Evolutionary conservation across 2,329 filamentous ascomycete genomes (phyloP).

Genomic region (Mycosphaerelloides madeirae): DNA sequence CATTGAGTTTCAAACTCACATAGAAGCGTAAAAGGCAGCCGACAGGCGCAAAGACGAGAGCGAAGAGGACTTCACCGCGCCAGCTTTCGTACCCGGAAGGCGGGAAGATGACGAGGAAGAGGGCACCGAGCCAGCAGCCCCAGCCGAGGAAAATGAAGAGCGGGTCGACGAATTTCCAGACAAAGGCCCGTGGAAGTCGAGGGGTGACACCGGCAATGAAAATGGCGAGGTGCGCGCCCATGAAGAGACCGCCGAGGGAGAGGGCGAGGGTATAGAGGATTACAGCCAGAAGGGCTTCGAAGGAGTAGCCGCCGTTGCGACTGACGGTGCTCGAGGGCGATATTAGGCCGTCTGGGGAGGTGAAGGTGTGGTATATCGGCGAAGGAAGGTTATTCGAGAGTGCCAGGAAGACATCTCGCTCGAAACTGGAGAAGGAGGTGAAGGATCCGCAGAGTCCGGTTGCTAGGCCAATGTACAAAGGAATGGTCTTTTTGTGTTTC

Average conservation of each 20-base stretch:
- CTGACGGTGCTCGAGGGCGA: constrained; percentile 31
- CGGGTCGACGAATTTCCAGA: constrained; percentile 60
- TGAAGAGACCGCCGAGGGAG: constrained; percentile 62
- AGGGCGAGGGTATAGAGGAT: constrained; percentile 67
- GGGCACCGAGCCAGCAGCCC: constrained; percentile 71
- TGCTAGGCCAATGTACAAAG: constrained; percentile 78
- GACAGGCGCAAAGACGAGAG: constrained; percentile 74
- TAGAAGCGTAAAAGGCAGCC: constrained; percentile 76
- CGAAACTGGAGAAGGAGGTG: constrained; percentile 84
- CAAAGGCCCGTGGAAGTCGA: constrained; percentile 53
- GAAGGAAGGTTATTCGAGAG: constrained; percentile 67
- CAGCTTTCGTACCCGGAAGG: constrained; percentile 61
- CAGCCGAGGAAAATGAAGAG: constrained; percentile 60
- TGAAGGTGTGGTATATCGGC: constrained; percentile 41
- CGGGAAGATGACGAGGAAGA: constrained; percentile 67
- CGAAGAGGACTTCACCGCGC: constrained; percentile 71
- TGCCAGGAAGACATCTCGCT: constrained; percentile 73
- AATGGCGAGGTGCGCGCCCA: constrained; percentile 71
- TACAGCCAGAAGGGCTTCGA: constrained; percentile 75
- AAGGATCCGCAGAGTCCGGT: constrained; percentile 87
- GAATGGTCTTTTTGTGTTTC: constrained; percentile 75
- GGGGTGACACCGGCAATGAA: constrained; percentile 56
- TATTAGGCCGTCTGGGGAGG: constrained; percentile 15
- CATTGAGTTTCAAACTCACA: constrained; percentile 65
- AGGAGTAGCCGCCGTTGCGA: constrained; percentile 70